Conservation (phyloP, 768 basidiomycete genomes). For the Fomitopsis serialis region DNA sequence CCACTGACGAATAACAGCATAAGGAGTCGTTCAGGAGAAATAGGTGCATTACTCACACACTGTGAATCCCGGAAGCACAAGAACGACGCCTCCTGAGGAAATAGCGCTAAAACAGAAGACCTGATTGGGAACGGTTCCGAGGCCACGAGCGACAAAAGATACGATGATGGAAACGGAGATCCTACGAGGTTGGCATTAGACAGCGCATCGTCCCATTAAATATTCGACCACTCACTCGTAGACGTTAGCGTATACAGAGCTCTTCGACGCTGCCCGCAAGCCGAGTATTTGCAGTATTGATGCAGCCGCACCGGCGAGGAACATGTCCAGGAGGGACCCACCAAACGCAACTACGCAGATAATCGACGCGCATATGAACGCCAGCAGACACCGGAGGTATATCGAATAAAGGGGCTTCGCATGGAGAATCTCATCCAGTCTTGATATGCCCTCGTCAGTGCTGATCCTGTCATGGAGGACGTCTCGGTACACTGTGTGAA, state of each 20-base stretch:
- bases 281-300: slow-evolving; percentile 74
- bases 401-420: slow-evolving; percentile 66
- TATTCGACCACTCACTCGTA: slow-evolving; percentile 66
- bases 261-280: slow-evolving; percentile 77
- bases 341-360: slow-evolving; percentile 83
- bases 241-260: slow-evolving; percentile 89
- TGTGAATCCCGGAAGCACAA: slow-evolving; percentile 85
- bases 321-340: slow-evolving; percentile 78
- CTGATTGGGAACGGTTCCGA: slow-evolving; percentile 70
- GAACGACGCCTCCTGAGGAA: slow-evolving; percentile 85
- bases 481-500: slow-evolving; percentile 80
- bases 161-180: slow-evolving; percentile 83
- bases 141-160: slow-evolving; percentile 72
- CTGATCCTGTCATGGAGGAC: slow-evolving; percentile 82
- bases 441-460: slow-evolving; percentile 64
- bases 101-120: slow-evolving; percentile 89
- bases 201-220: neutral
- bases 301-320: slow-evolving; percentile 68
- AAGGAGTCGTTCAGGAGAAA: neutral
- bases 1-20: slow-evolving; percentile 38
- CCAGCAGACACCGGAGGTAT: slow-evolving; percentile 61
- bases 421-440: slow-evolving; percentile 58
- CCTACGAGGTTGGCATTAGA: slow-evolving; percentile 30
- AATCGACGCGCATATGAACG: slow-evolving; percentile 73
- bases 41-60: slow-evolving; percentile 45